Evolutionary conservation across 345 rosid species (phyloP), one percentile per base, ranked within the genome.

Genomic region (Lagerstroemia speciosa): DNA sequence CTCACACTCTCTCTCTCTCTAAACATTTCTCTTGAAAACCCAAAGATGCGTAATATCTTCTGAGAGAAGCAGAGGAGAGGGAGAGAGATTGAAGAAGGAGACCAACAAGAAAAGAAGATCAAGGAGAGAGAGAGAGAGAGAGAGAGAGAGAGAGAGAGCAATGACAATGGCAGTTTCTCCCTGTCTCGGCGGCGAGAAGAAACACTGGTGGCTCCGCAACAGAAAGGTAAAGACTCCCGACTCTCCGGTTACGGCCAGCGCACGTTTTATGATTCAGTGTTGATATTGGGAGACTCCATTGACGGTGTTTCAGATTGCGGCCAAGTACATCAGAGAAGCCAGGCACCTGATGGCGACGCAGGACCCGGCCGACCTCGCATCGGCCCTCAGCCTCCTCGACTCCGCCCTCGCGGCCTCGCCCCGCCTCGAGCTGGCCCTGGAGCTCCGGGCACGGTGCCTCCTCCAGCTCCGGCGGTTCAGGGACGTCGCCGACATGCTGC

Each of bases 181-280:
- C 7, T 73, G 70, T 76, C 68, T 75, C 41, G 66, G 73, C 64
- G 74, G 67, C 64, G 83, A 84, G 37, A 81, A 78, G 77, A 88
- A 79, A 64, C 91, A 80, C 77, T 86, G 94, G 95, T 91, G 97
- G 97, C 87, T 86, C 67, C 87, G 81, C 74, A 88, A 87, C 73
- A 74, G 89, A 74, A 91, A 83, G 93, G 97, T 89, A 71, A 46
- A 20, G 26, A 5, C 2, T 30, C 36, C 36, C 37, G 19, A 41
- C 5, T 36, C 38, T 68, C n/a, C 33, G 6, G 6, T 55, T 32
- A 33, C 66, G 29, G 14, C 16, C 1, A 29, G 0, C 38, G 27
- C 3, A 36, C 30, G 50, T 3, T 57, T 57, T n/a, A 3, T 27
- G n/a, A 7, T 3, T 24, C 62, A 57, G 26, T 19, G n/a, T n/a